Percentiles rank a stretch among this genome's conserved stretches.
Evolutionary conservation across 192 early-diverging fungal genomes (phyloP).

Genomic region (Kappamyces sp.): DNA sequence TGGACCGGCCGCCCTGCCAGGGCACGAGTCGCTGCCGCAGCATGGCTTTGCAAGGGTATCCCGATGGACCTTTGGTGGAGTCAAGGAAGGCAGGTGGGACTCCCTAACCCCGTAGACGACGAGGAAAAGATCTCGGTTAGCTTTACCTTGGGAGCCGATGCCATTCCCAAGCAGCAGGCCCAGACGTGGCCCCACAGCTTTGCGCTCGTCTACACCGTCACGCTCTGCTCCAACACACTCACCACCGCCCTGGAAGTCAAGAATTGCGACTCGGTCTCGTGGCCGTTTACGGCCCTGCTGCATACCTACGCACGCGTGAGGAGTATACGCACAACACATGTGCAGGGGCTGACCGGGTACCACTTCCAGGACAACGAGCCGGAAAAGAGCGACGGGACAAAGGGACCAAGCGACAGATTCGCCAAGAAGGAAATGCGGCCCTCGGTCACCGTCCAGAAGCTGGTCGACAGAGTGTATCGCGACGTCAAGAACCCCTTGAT

Average conservation of each 20-base stretch:
- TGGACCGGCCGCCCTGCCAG: constrained; percentile 57
- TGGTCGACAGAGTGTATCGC: constrained; percentile 83
- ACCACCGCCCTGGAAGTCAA: constrained; percentile 66
- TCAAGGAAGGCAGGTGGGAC: neutral
- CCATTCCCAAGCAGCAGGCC: constrained; percentile 48
- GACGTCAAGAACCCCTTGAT: constrained; percentile 42
- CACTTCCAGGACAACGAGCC: constrained; percentile 70
- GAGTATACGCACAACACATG: constrained; percentile 55
- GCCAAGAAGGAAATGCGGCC: constrained; percentile 33
- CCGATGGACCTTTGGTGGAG: constrained; percentile 49
- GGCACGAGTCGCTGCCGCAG: constrained; percentile 53
- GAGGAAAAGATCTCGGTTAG: neutral
- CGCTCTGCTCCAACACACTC: constrained; percentile 59
- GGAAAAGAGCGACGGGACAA: constrained; percentile 14
- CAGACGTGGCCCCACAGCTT: constrained; percentile 67
- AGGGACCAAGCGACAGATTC: neutral
- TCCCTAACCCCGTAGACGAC: no score
- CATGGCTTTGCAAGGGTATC: constrained; percentile 32
- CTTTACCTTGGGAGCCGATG: constrained; percentile 15
- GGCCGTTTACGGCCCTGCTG: constrained; percentile 82
- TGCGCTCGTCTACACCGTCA: constrained; percentile 71
- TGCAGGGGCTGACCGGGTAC: constrained; percentile 60
- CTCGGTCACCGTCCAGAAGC: constrained; percentile 51
- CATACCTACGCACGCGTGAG: constrained; percentile 83
- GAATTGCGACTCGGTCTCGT: constrained; percentile 64